Evolutionary conservation across 805 yeast genomes (phyloP).

Genomic region (Starmerella scarabaei): DNA sequence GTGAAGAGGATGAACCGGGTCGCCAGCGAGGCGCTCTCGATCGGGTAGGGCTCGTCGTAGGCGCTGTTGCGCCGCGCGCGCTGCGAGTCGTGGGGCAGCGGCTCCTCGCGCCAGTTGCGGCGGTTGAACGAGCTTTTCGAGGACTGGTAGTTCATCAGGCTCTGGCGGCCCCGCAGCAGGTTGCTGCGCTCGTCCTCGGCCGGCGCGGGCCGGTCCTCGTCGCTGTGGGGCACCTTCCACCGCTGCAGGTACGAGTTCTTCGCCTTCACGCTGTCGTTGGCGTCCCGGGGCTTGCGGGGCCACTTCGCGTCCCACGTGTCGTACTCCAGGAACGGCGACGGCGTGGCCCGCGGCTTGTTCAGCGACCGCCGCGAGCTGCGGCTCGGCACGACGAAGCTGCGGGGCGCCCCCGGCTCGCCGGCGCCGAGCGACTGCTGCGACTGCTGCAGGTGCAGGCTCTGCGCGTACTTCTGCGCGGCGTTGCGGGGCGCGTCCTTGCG

Average conservation of each 20-base stretch:
- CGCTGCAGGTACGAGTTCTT: constrained; percentile 21
- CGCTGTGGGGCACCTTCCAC: constrained; percentile 16
- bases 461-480: background rate
- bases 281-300: constrained; percentile 5
- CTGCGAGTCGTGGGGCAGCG: background rate
- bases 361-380: background rate
- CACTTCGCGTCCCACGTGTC: background rate
- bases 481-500: background rate
- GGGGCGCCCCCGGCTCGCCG: background rate
- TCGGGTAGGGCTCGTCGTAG: background rate
- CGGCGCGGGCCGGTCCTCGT: background rate
- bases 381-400: background rate
- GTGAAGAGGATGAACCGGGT: constrained; percentile 6
- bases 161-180: constrained; percentile 10
- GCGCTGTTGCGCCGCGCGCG: background rate
- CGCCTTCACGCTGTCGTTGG: constrained; percentile 20
- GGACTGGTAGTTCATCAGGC: constrained; percentile 11
- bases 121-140: constrained; percentile 6
- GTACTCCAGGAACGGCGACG: background rate
- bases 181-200: constrained; percentile 10
- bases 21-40: constrained; percentile 3
- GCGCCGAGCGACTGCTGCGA: background rate
- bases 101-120: background rate
- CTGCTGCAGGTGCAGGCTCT: background rate
- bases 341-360: background rate